Percentiles rank a stretch among this genome's conserved stretches.
Evolutionary conservation across 345 rosid genomes (phyloP).

Genomic region (Litchi chinensis): DNA sequence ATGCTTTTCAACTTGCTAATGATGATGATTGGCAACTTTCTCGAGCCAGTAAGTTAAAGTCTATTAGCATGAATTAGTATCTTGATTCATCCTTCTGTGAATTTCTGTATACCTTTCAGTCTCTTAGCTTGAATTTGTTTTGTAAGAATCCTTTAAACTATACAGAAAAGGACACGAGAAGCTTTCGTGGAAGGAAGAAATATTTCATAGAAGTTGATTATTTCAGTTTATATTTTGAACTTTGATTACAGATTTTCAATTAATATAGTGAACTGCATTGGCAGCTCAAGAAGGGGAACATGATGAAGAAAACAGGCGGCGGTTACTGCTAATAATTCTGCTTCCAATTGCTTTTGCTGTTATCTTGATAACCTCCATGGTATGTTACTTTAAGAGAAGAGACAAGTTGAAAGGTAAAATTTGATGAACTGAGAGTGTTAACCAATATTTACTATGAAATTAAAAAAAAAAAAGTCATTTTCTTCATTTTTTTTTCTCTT

Average conservation of each 20-base stretch:
- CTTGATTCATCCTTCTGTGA: too few species aligned
- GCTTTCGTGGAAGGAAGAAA: too few species aligned
- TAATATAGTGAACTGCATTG: too few species aligned
- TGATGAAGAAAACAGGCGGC: slow-evolving; percentile 10
- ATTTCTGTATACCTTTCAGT: too few species aligned
- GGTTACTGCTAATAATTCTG: slow-evolving; percentile 19
- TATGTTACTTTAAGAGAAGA: slow-evolving; percentile 16
- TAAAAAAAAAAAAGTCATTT: background rate
- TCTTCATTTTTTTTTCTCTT: background rate
- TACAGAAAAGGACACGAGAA: too few species aligned
- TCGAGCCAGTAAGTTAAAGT: slow-evolving; percentile 23
- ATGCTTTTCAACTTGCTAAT: slow-evolving; percentile 4
- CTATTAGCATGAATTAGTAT: background rate
- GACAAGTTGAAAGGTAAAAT: slow-evolving; percentile 28
- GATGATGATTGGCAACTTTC: slow-evolving; percentile 40
- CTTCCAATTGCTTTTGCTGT: slow-evolving; percentile 27
- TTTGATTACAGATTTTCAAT: background rate
- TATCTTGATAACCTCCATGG: slow-evolving; percentile 11
- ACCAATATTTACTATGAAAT: background rate
- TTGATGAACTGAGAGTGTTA: background rate
- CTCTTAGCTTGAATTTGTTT: too few species aligned
- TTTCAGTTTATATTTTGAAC: background rate
- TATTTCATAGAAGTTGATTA: background rate
- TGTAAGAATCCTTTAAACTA: too few species aligned
- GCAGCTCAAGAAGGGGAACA: slow-evolving; percentile 5